Evolutionary conservation across 306 rosid genomes (phyloP), one percentile per base, ranked within the genome.

Genomic region (Pyrus pyrifolia): DNA sequence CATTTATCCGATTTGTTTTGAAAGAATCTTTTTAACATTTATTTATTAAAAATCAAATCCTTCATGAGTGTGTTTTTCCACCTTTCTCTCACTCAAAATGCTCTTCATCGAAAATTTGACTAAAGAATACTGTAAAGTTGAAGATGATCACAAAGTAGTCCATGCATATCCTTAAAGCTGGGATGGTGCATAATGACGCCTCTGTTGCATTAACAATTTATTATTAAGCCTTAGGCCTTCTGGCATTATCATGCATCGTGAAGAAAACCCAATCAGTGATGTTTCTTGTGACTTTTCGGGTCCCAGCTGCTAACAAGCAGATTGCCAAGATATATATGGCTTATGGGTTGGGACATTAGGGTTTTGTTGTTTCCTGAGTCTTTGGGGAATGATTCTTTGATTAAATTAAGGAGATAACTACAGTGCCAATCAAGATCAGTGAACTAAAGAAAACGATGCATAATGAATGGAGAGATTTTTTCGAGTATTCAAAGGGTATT

Each of bases 141-240:
- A 31, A 64, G 44, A 1, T 17, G 5, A 17, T 19, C 22, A 11
- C 27, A 49, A 49, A 17, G 38, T 17, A 17, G 42, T 42, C 10
- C 55, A 60, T 25, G 27, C 27, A 25, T 73, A 60, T 73, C 68
- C 68, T 42, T 19, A 73, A 25, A 60, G 68, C 22, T 73, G 76
- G 76, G 76, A 53, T 38, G 6, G 67, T 35, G 67, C 53, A 22
- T 33, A 38, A 61, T 40, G 76, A 72, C 68, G 76, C 12, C 29
- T 23, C 45, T 58, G 19, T 11, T 57, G 76, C 25, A 61, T 61
- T 5, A 27, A 61, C 29, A 61, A 4, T 27, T 61, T 58, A 2
- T 49, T 5, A 15, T 15, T 17, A 5, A 49, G 55, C 55, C 21
- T 5, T 27, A 27, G 4, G 67, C 2, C 67, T 29, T 61, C 11